Conservation (phyloP, 2,329 filamentous ascomycete genomes). For the Incumbomyces lentus region DNA sequence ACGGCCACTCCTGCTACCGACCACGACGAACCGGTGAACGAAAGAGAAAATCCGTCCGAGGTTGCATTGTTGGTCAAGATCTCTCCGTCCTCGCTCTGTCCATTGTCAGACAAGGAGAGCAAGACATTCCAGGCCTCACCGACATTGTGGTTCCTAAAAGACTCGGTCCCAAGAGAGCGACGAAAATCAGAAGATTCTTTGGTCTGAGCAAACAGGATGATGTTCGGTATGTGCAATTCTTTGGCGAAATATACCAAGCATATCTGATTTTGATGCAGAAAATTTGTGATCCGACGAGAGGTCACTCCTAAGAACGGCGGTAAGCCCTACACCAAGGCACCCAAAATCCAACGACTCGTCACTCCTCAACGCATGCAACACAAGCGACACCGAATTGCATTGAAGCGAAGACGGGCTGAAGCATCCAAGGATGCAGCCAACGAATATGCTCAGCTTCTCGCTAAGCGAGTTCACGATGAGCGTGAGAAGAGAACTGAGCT, state of each 20-base stretch:
- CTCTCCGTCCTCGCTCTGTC: slow-evolving; percentile 86
- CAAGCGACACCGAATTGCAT: slow-evolving; percentile 95
- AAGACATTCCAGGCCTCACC: slow-evolving; percentile 89
- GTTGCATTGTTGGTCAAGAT: slow-evolving; percentile 96
- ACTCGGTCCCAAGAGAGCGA: slow-evolving; percentile 97
- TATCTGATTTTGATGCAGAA: slow-evolving; percentile 67
- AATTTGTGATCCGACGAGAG: slow-evolving; percentile 99
- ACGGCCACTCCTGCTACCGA: slow-evolving; percentile 99
- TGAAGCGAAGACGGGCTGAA: slow-evolving; percentile 97
- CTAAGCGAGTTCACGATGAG: slow-evolving; percentile 94
- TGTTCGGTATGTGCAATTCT: slow-evolving; percentile 60
- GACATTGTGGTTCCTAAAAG: slow-evolving; percentile 98
- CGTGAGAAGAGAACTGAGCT: slow-evolving; percentile 87
- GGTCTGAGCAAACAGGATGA: slow-evolving; percentile 99
- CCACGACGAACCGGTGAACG: slow-evolving; percentile 95
- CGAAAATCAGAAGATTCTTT: slow-evolving; percentile 99
- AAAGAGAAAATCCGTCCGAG: slow-evolving; percentile 98
- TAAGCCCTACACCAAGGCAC: slow-evolving; percentile 98
- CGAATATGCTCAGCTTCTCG: slow-evolving; percentile 91
- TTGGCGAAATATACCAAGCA: slow-evolving; percentile 3
- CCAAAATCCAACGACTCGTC: slow-evolving; percentile 98
- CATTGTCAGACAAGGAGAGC: slow-evolving; percentile 97
- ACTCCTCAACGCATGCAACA: slow-evolving; percentile 99
- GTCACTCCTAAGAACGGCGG: slow-evolving; percentile 93
- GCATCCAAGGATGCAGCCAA: slow-evolving; percentile 97